phyloP scores from a whole-genome alignment of 805 yeast species.

The Crinitomyces ghanaensis region DNA sequence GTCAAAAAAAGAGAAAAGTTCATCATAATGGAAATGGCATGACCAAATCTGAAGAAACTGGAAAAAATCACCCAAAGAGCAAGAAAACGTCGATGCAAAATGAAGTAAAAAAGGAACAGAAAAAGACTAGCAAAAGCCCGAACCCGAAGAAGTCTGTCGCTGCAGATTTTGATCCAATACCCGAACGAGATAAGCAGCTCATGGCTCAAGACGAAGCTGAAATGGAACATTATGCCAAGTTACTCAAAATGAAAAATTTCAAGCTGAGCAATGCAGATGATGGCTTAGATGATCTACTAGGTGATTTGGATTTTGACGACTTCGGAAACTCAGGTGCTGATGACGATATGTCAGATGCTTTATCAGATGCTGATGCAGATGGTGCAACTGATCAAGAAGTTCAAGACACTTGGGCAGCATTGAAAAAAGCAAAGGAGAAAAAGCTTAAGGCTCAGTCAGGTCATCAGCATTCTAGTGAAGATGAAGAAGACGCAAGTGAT shows the following conservation, averaged over 20 bases:
- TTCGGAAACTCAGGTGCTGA: constrained; percentile 14
- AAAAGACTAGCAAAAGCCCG: constrained; percentile 9
- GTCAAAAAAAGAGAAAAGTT: constrained; percentile 13
- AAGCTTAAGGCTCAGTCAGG: constrained; percentile 11
- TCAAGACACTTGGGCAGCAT: constrained; percentile 34
- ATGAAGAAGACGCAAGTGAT: constrained; percentile 10
- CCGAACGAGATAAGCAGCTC: constrained; percentile 37
- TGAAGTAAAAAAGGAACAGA: no score
- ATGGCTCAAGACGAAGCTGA: constrained; percentile 61
- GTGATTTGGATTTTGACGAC: constrained; percentile 25
- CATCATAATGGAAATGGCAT: no score
- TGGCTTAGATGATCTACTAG: constrained; percentile 69
- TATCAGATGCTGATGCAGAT: constrained; percentile 3
- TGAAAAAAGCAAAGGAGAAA: constrained; percentile 31
- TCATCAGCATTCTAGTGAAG: no score
- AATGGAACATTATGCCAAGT: constrained; percentile 70
- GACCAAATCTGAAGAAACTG: no score
- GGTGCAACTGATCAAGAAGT: constrained; percentile 13
- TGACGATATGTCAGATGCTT: constrained; percentile 4
- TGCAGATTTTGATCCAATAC: no score
- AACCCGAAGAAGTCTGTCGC: constrained; percentile 10
- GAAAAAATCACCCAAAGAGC: background rate
- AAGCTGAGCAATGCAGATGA: constrained; percentile 54
- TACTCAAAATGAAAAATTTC: constrained; percentile 55
- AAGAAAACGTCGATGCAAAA: constrained; percentile 1